phyloP scores from a whole-genome alignment of 2,329 filamentous ascomycete species.

The Lasiodiplodia theobromae region DNA sequence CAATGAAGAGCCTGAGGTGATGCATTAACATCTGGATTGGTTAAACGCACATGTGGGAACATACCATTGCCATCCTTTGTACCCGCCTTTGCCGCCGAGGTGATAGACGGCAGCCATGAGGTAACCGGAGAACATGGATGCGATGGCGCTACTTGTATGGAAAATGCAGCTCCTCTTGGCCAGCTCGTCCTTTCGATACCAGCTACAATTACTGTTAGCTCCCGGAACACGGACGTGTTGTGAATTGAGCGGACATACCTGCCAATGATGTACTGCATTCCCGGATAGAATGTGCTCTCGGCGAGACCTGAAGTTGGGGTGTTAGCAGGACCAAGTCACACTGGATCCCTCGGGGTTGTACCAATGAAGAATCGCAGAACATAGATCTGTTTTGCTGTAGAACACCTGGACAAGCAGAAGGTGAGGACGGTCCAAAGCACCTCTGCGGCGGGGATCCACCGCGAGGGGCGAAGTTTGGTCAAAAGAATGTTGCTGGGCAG shows the following conservation, averaged over 20 bases:
- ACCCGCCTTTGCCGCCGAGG: slow-evolving; percentile 57
- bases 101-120: slow-evolving; percentile 62
- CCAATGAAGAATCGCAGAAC: slow-evolving; percentile 59
- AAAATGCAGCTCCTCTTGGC: slow-evolving; percentile 62
- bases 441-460: slow-evolving; percentile 59
- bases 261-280: slow-evolving; percentile 61
- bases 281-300: slow-evolving; percentile 60
- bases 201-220: slow-evolving; percentile 39
- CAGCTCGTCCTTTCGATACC: slow-evolving; percentile 60
- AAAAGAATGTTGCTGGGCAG: slow-evolving; percentile 61
- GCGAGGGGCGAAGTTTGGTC: slow-evolving; percentile 55
- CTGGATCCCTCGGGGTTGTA: slow-evolving; percentile 31
- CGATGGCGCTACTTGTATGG: slow-evolving; percentile 56
- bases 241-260: background rate
- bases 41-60: background rate
- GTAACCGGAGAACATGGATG: slow-evolving; percentile 59
- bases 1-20: slow-evolving; percentile 52
- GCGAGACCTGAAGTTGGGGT: slow-evolving; percentile 44
- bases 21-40: background rate
- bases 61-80: slow-evolving; percentile 61
- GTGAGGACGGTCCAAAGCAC: slow-evolving; percentile 59
- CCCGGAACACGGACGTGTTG: background rate
- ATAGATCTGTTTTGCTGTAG: slow-evolving; percentile 54
- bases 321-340: slow-evolving; percentile 28
- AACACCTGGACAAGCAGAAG: slow-evolving; percentile 51